Percentiles rank a stretch among this genome's conserved stretches.
Evolutionary conservation across 352 stramenopile genomes (phyloP).

Genomic region (Pythium folliculosum): DNA sequence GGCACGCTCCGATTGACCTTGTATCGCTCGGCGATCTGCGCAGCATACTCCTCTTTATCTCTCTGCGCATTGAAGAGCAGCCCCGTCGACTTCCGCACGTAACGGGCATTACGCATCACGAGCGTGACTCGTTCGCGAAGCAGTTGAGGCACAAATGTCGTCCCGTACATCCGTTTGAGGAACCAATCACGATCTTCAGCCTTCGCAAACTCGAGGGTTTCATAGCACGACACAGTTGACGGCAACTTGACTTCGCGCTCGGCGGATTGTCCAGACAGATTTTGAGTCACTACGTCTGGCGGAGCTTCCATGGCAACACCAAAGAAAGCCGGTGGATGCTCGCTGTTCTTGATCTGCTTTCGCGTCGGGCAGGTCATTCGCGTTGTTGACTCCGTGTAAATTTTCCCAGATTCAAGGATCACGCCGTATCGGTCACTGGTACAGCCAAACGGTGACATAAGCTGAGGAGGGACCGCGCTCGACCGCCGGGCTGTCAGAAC

Average conservation of each 20-base stretch:
- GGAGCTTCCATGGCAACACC: constrained; percentile 22
- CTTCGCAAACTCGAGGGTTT: constrained; percentile 28
- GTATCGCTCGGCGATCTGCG: constrained; percentile 27
- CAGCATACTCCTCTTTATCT: constrained; percentile 32
- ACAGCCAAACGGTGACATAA: constrained; percentile 27
- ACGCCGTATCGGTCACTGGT: constrained; percentile 25
- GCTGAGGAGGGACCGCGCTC: constrained; percentile 3
- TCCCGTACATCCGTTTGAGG: constrained; percentile 32
- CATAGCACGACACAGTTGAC: constrained; percentile 22
- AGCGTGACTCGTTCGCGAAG: constrained; percentile 28
- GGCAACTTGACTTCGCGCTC: background rate
- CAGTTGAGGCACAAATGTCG: constrained; percentile 28
- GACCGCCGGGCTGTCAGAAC: constrained; percentile 7
- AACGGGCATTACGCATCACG: constrained; percentile 27
- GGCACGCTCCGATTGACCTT: constrained; percentile 32
- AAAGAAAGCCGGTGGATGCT: constrained; percentile 22
- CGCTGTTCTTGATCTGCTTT: constrained; percentile 25
- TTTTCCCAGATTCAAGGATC: constrained; percentile 5
- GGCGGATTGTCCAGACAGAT: background rate
- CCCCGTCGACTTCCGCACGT: constrained; percentile 30
- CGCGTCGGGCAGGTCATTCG: constrained; percentile 28
- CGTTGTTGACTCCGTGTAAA: constrained; percentile 20
- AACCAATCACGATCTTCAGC: constrained; percentile 33
- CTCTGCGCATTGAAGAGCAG: constrained; percentile 32
- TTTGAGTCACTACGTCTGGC: background rate